Base-by-base conservation (phyloP, 805 yeast species). In the Starmerella potacharoeniae region DNA sequence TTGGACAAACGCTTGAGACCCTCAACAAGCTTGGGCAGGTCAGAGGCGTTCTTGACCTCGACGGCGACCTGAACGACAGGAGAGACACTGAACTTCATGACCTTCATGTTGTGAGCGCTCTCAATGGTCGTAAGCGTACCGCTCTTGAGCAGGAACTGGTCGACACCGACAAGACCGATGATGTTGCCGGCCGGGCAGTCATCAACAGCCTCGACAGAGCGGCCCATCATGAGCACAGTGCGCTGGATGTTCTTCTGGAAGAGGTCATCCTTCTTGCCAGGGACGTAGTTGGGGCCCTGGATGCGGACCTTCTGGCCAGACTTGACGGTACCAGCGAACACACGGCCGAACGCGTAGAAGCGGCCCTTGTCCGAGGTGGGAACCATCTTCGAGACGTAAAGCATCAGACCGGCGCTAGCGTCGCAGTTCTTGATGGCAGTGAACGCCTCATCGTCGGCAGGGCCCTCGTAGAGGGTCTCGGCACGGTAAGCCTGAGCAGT, bases 141-240 rank as follows among this genome's bases (percentile, higher is more conserved):
- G 71, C 96, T 86, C 82, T 91, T 91, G 78, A 91, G 86, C 80
- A 91, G 86, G 87, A 90, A 91, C 83, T 91, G 98, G 80, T 91
- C 98, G 71, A 91, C 86, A 90, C 98, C 98, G 71, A 91, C 97
- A 75, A 91, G 81, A 89, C 97, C 98, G 73, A 90, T 83, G 84
- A 91, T 91, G 96, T 91, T 91, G 87, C 98, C 98, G 69, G 97
- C 97, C 75, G 98, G 97, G 80, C 95, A 86, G 81, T 91, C 97
- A 71, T 91, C 97, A 71, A 91, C 91, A 73, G 91, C 88, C 83
- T 91, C 98, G 71, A 87, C 95, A 76, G 79, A 76, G 80, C 97
- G 87, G 76, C 98, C 98, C 98, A 91, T 91, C 98, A 91, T 91
- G 74, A 91, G 82, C 71, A 91, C 98, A 70, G 96, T 93, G 84